Evolutionary conservation across 2,329 filamentous ascomycete genomes (phyloP).

Genomic region (Cryphonectria radicalis): DNA sequence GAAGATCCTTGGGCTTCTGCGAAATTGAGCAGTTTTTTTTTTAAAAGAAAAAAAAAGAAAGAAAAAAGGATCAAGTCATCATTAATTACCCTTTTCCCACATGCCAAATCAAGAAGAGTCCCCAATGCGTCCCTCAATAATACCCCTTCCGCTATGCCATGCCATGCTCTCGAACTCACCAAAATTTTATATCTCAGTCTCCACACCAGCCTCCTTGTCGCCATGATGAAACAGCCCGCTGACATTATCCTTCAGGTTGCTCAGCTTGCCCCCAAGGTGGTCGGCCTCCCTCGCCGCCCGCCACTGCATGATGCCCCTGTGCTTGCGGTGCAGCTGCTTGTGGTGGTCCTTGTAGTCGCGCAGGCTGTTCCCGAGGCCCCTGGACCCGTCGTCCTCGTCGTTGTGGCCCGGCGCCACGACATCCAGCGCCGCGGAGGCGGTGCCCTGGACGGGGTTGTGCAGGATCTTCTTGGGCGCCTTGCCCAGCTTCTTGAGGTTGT

Average conservation of each 20-base stretch:
- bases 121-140: background rate
- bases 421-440: conserved; percentile 29
- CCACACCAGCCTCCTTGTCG: conserved; percentile 62
- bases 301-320: conserved; percentile 78
- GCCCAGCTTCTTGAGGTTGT: conserved; percentile 39
- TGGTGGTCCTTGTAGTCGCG: conserved; percentile 64
- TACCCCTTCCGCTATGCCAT: background rate
- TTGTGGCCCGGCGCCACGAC: conserved; percentile 36
- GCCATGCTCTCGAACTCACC: background rate
- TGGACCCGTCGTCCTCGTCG: conserved; percentile 46
- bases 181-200: conserved; percentile 66
- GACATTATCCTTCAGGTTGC: conserved; percentile 62
- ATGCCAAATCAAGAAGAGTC: background rate
- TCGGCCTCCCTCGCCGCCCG: conserved; percentile 55
- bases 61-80: too few relatives aligned
- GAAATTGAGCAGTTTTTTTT: too few relatives aligned
- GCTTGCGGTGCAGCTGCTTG: conserved; percentile 65
- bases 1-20: too few relatives aligned
- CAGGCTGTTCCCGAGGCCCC: conserved; percentile 54
- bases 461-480: conserved; percentile 37
- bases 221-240: conserved; percentile 62
- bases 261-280: conserved; percentile 54
- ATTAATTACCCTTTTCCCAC: too few relatives aligned
- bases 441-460: conserved; percentile 28
- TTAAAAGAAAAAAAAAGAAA: too few relatives aligned